Conservation (phyloP, 2,329 filamentous ascomycete genomes). For the Fusarium gaditjirri region DNA sequence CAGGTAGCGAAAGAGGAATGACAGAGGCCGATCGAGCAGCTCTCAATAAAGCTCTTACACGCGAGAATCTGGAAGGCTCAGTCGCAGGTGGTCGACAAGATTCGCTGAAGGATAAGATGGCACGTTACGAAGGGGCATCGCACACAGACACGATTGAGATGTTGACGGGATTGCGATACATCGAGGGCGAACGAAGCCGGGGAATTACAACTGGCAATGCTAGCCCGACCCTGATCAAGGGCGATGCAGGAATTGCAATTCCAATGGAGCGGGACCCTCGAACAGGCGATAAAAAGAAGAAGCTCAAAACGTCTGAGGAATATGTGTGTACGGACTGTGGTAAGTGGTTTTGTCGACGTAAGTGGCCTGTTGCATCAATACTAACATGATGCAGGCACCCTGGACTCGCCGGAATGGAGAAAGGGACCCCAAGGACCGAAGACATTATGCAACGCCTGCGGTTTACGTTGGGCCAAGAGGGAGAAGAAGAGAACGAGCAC, state of each 20-base stretch:
- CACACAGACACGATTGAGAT: constrained; percentile 92
- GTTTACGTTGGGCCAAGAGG: constrained; percentile 79
- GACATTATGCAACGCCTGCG: constrained; percentile 95
- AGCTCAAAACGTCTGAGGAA: constrained; percentile 84
- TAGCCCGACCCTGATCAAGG: constrained; percentile 83
- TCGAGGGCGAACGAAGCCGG: constrained; percentile 86
- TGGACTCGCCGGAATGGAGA: constrained; percentile 95
- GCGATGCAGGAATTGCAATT: constrained; percentile 87
- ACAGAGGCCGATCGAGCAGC: constrained; percentile 72
- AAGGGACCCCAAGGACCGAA: constrained; percentile 94
- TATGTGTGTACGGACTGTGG: constrained; percentile 97
- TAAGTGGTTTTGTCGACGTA: constrained; percentile 48
- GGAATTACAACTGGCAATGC: constrained; percentile 89
- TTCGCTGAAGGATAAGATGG: constrained; percentile 86
- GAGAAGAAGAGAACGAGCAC: constrained; percentile 73
- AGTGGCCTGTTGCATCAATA: not conserved
- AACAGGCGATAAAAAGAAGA: constrained; percentile 84
- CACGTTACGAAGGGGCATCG: constrained; percentile 78
- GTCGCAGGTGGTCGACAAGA: constrained; percentile 74
- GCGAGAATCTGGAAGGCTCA: constrained; percentile 82
- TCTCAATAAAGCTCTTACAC: constrained; percentile 76
- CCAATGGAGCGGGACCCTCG: constrained; percentile 80
- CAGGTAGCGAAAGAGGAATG: constrained; percentile 61
- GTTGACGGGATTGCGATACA: constrained; percentile 87
- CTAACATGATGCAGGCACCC: constrained; percentile 65